Evolutionary conservation across 2,329 filamentous ascomycete genomes (phyloP), one percentile per base, ranked within the genome.

Genomic region (Trichoderma simmonsii): DNA sequence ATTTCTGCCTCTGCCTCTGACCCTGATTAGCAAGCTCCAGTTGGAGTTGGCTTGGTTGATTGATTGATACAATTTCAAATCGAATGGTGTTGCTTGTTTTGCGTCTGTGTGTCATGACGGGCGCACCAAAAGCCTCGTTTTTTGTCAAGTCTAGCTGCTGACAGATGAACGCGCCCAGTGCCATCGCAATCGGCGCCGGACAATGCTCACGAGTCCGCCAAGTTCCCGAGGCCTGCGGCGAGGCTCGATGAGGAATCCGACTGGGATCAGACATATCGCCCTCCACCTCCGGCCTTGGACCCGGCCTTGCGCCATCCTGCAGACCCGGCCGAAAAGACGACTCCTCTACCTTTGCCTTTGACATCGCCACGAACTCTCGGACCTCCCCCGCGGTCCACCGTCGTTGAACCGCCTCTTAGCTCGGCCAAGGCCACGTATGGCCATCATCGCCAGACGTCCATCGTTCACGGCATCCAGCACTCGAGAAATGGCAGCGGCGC

Each of bases 401-500:
- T 26, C 59, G 72, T 86, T 72, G 87, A 89, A 76, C 85, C 87
- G 75, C 79, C 84, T n/a, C 81, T 86, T 73, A 89, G 90, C 57
- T 75, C 85, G 62, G 90, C 88, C 70, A 90, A 90, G 78, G 81
- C 82, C 57, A 83, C 85, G 28, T 90, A 98, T 85, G 93, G 93
- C 73, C 95, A 99, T 81, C 94, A 98, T 83, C 91, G 96, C 70
- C 94, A 99, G 84, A 97, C 95, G 0, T 98, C 95, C 63, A 98
- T 98, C 77, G 95, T 98, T 71, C 93, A 98, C 89, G 95, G 96
- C 78, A 91, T 97, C 76, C 95, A 97, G 81, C 96, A 99, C 88
- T 89, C 89, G 77, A 87, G 95, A 82, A 97, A 97, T 87, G 92
- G 94, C 77, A 98, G 95, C 83, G 90, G 92, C 78, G 90, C 91